A percentile compares a stretch with the other conserved stretches of the same genome.
Conservation (phyloP, 177 flowering plant genomes). For the Vitis hybrid region DNA sequence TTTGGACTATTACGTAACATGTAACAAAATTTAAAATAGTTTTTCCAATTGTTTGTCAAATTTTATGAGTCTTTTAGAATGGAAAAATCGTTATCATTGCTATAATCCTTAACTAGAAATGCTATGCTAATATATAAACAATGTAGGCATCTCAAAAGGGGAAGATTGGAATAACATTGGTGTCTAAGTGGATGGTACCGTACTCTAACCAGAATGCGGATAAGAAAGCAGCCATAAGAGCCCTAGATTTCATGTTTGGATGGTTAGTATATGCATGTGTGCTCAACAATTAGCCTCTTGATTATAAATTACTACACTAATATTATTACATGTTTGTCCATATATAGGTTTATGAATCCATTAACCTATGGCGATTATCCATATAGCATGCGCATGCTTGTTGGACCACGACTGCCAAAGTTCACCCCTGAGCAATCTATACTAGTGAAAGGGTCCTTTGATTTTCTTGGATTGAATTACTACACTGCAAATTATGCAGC, state of each 20-base stretch:
- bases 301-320: background rate
- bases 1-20: background rate
- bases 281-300: background rate
- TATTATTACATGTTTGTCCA: background rate
- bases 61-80: conserved; percentile 1
- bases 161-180: conserved; percentile 5
- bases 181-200: conserved; percentile 6
- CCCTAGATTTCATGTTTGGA: conserved; percentile 14
- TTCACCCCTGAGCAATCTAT: conserved; percentile 5
- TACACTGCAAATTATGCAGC: conserved; percentile 11
- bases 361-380: conserved; percentile 14
- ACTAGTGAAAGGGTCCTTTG: conserved; percentile 8
- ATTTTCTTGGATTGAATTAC: conserved; percentile 12
- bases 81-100: too few relatives aligned
- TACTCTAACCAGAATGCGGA: background rate
- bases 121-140: background rate
- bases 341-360: conserved; percentile 10
- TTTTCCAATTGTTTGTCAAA: background rate
- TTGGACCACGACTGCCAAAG: conserved; percentile 7
- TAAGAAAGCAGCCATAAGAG: conserved; percentile 4
- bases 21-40: background rate
- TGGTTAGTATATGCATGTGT: conserved; percentile 9
- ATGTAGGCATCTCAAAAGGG: conserved; percentile 9
- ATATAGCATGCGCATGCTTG: background rate
- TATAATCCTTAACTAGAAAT: background rate